A percentile compares a stretch with the other conserved stretches of the same genome.
phyloP scores from a whole-genome alignment of 768 basidiomycete species.

The Collybiopsis confluens region DNA sequence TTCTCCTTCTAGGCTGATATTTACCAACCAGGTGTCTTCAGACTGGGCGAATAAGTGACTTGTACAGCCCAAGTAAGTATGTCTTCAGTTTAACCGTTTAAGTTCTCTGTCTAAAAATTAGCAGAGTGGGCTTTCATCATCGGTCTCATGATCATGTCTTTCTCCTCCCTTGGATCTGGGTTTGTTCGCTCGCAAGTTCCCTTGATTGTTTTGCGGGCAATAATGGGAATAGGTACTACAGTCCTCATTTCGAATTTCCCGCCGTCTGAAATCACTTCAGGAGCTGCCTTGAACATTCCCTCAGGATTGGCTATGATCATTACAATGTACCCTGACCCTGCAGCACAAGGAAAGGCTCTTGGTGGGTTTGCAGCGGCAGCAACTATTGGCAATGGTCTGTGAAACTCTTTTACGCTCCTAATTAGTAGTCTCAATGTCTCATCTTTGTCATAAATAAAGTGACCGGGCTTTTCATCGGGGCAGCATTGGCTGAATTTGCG shows the following conservation, averaged over 20 bases:
- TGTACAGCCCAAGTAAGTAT: conserved; percentile 35
- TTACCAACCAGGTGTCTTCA: conserved; percentile 10
- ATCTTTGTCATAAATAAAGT: conserved; percentile 13
- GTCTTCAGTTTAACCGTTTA: background rate
- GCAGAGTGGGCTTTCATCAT: conserved; percentile 36
- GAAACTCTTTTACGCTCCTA: background rate
- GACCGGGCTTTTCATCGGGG: conserved; percentile 33
- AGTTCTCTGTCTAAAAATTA: background rate
- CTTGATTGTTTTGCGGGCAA: conserved; percentile 46
- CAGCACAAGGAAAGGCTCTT: conserved; percentile 40
- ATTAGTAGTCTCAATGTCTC: background rate
- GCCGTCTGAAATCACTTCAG: conserved; percentile 12
- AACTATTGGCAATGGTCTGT: conserved; percentile 37
- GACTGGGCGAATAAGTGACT: conserved; percentile 35
- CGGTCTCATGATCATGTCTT: conserved; percentile 36
- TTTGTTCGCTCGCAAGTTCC: conserved; percentile 42
- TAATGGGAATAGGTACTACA: conserved; percentile 42
- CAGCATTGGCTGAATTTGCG: conserved; percentile 28
- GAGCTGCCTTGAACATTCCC: conserved; percentile 40
- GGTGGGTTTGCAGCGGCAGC: conserved; percentile 41
- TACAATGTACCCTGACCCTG: conserved; percentile 39
- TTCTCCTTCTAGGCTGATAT: background rate
- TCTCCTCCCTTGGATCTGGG: conserved; percentile 41
- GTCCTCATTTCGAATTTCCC: background rate
- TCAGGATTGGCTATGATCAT: conserved; percentile 40